Base-by-base conservation (phyloP, 805 yeast genomes). In the Ogataea populi-albae region DNA sequence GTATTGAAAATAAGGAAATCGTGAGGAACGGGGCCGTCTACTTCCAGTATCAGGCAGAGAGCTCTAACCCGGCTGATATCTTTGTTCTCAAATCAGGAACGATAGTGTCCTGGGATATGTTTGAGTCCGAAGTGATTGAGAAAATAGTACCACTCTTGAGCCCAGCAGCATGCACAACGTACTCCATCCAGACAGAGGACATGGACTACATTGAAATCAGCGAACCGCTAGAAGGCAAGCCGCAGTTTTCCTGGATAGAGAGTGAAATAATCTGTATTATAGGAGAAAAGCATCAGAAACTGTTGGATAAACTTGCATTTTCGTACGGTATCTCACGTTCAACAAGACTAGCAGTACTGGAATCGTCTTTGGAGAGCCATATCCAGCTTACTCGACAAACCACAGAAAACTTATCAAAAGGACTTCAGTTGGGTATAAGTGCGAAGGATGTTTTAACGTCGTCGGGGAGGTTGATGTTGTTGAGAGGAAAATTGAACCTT, bases 321-420 rank as follows among this genome's bases (percentile, higher is more conserved):
- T 81, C 95, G 2, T 80, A 86, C 35, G 96, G 96, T 0, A 64
- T 89, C 21, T 81, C 96, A 0, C 64, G 96, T 47, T 85, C 95
- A 2, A 88, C 97, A 0, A 75, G 93, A 53, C 65, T 89, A 28
- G 88, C 95, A 0, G 78, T 87, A 1, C 59, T 89, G 24, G 97
- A 89, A 57, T 68, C 72, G 17, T 69, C 81, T 4, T 64, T 87
- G 26, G 96, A 88, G 46, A 63, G 71, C 18, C 84, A 82, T 49
- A 73, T 86, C n/a, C 61, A 57, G 23, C 56, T 75, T 34, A 81
- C 94, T 1, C 74, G 79, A 47, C 64, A 64, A 20, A 75, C 84
- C 29, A 80, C 93, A 2, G 82, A 80, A 38, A 65, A 69, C 28
- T 62, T 88, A 35, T 78, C 93, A 1, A 62, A 69, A 21, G 96